Evolutionary conservation across 352 stramenopile genomes (phyloP).

Genomic region (Phytopythium mirpurense): DNA sequence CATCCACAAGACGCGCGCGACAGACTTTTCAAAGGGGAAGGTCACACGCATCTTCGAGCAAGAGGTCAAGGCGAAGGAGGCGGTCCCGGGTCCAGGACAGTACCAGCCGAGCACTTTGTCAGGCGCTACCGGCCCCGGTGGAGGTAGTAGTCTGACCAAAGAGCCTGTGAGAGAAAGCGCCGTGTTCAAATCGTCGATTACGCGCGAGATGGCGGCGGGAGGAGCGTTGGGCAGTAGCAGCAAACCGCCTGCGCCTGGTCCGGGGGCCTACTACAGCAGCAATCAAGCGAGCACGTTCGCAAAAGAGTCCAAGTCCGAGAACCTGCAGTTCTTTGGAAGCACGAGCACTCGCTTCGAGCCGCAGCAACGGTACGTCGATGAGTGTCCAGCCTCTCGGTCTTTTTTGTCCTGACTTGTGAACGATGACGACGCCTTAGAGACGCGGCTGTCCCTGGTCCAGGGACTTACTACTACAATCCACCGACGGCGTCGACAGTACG

Average conservation of each 20-base stretch:
- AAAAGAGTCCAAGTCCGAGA: constrained; percentile 44
- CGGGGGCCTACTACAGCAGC: constrained; percentile 46
- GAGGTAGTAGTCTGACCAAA: constrained; percentile 23
- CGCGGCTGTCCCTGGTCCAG: constrained; percentile 32
- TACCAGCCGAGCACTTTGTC: constrained; percentile 21
- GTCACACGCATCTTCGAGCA: constrained; percentile 56
- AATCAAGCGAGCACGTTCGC: constrained; percentile 37
- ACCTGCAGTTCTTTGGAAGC: constrained; percentile 80
- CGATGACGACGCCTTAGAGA: constrained; percentile 14
- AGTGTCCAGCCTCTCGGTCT: neutral
- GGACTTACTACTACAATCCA: constrained; percentile 59
- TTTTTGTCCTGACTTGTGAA: neutral
- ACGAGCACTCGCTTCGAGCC: constrained; percentile 62
- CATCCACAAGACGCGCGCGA: constrained; percentile 53
- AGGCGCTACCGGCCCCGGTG: constrained; percentile 6
- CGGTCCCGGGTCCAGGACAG: constrained; percentile 54
- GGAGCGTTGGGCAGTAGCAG: constrained; percentile 9
- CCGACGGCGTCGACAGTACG: constrained; percentile 26
- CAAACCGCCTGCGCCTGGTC: constrained; percentile 49
- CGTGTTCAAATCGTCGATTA: constrained; percentile 66
- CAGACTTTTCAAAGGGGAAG: constrained; percentile 73
- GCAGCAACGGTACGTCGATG: constrained; percentile 19
- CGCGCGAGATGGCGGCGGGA: constrained; percentile 35
- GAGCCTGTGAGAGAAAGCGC: constrained; percentile 45
- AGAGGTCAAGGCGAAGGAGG: constrained; percentile 48